phyloP scores from a whole-genome alignment of 179 eudicot species.

The Corrigiola litoralis region DNA sequence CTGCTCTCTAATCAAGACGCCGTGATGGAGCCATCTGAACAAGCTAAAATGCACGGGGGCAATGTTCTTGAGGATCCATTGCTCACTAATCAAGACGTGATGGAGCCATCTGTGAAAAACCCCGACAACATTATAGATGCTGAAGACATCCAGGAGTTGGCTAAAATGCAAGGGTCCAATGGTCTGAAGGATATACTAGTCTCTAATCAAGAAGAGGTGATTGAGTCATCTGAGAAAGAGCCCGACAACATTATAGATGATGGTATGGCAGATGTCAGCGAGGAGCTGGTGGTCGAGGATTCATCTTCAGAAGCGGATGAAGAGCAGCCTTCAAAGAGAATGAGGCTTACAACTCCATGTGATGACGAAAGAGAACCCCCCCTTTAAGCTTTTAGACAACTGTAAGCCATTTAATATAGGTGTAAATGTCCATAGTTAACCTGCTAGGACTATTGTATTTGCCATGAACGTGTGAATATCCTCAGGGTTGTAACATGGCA shows the following conservation, averaged over 20 bases:
- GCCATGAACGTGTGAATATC: conserved; percentile 26
- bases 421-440: conserved; percentile 20
- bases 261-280: background rate
- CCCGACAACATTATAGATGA: conserved; percentile 4
- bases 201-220: background rate
- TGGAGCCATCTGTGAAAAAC: conserved; percentile 4
- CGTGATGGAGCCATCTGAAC: background rate
- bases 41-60: background rate
- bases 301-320: conserved; percentile 32
- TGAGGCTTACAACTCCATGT: conserved; percentile 27
- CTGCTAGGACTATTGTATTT: background rate
- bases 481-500: conserved; percentile 14
- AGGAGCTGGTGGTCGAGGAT: conserved; percentile 18
- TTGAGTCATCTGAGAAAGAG: conserved; percentile 4
- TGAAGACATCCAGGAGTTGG: conserved; percentile 6
- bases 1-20: background rate
- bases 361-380: conserved; percentile 8
- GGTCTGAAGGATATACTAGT: background rate
- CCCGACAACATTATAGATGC: background rate
- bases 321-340: conserved; percentile 36
- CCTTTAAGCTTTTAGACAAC: background rate
- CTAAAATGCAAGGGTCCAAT: background rate
- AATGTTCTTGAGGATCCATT: background rate
- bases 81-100: background rate
- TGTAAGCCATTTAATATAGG: background rate